Evolutionary conservation across 225 moss, liverwort and hornwort species (phyloP), one percentile per base, ranked within the genome.

Genomic region (Polytrichum formosum): DNA sequence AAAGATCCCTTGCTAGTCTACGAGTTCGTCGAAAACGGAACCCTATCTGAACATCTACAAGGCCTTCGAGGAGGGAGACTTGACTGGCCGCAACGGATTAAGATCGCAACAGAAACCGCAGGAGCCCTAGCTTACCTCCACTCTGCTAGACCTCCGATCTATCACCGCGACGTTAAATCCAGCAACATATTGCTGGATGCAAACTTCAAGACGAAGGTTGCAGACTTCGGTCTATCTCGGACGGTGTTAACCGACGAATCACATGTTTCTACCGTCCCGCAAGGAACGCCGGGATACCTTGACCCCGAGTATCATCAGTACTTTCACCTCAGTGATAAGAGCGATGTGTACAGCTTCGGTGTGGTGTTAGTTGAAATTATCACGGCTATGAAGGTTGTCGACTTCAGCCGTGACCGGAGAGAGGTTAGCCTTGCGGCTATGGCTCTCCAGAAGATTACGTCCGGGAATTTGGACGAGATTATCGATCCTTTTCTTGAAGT

Each of bases 151-250:
- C 80, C 82, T 6, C 77, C 82, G 6, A 85, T 88, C 35, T 78
- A 69, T 53, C 88, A 88, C 70, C 77, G 84, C 31, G 88, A 85
- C 62, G 82, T 85, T 58, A 85, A 88, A 63, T 77, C 84, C 2
- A 72, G 78, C 30, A 88, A 88, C 68, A 80, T 87, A 60, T 70
- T 87, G 28, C 63, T 88, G 53, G 85, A 84, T n/a, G 74, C 64
- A 6, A 67, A 75, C 1, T 77, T 81, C 22, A 70, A 65, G 4
- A 81, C 76, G 10, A 82, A 88, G 68, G 84, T 88, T 8, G 84
- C 81, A 1, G 81, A 88, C 59, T 88, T 88, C 68, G 82, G 87
- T 4, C 54, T 84, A 7, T 84, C 84, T 1, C 79, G 75, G 28
- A 46, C 79, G 29, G 70, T 71, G 2, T n/a, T 35, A 9, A 69